These are phyloP conservation scores for Monascus purpureus DNA, from an alignment of 495 filamentous ascomycete species.

Conservation along the genomic window DNA sequence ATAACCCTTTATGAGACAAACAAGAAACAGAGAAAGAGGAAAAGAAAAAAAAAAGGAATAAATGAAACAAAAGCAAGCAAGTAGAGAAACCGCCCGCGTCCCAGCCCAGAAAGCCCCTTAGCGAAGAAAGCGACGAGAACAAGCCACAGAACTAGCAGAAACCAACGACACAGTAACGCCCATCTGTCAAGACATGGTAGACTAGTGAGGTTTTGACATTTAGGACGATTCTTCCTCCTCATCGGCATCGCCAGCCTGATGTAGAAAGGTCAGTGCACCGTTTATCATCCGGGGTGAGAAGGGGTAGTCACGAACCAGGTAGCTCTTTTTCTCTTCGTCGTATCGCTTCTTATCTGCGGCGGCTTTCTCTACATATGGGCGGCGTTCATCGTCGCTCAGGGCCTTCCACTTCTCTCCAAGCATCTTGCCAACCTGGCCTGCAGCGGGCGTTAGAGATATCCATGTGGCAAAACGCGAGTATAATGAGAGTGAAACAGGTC, in stretches of 20 bases:
- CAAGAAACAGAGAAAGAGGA: constrained; percentile 2
- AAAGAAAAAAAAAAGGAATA: not conserved
- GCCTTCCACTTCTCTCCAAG: constrained; percentile 98
- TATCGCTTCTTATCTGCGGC: constrained; percentile 96
- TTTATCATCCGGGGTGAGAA: no score
- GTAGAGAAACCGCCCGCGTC: constrained; percentile 28
- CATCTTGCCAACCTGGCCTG: constrained; percentile 92
- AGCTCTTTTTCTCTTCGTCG: constrained; percentile 89
- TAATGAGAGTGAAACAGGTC: constrained; percentile 5
- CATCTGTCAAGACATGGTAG: constrained; percentile 14
- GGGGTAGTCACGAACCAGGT: constrained; percentile 21
- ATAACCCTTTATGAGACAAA: constrained; percentile 15
- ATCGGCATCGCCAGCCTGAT: constrained; percentile 29
- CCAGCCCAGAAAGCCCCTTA: constrained; percentile 27
- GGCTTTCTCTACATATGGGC: constrained; percentile 92
- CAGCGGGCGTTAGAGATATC: no score
- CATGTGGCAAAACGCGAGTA: no score
- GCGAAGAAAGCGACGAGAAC: constrained; percentile 13
- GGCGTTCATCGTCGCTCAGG: constrained; percentile 72
- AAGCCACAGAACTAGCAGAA: constrained; percentile 20
- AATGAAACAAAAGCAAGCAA: constrained; percentile 19
- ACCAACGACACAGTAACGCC: constrained; percentile 23
- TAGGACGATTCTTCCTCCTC: constrained; percentile 43
- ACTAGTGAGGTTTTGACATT: constrained; percentile 5
- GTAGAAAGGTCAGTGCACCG: no score